phyloP scores from a whole-genome alignment of 225 moss, liverwort and hornwort species.

The Bryoerythrophyllum caledonicum region DNA sequence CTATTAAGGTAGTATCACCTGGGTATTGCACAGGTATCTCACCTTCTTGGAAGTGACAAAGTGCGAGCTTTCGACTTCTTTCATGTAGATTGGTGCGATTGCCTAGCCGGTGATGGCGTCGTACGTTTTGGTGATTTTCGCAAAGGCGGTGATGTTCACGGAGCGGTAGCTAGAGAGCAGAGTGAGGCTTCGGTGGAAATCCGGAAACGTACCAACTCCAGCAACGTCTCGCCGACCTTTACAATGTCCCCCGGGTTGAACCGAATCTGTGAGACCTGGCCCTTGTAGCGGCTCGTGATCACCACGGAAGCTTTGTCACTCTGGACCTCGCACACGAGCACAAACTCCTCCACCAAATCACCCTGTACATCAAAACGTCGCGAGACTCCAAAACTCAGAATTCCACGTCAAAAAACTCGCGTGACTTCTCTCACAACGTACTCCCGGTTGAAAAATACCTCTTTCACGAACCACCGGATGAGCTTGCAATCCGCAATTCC shows the following conservation, averaged over 20 bases:
- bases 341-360: slow-evolving; percentile 89
- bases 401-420: no score
- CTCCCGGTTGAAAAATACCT: slow-evolving; percentile 42
- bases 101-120: slow-evolving; percentile 45
- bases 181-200: slow-evolving; percentile 60
- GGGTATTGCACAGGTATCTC: neutral
- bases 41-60: slow-evolving; percentile 36
- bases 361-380: slow-evolving; percentile 72
- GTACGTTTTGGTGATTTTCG: slow-evolving; percentile 74
- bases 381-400: no score
- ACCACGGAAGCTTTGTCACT: slow-evolving; percentile 96
- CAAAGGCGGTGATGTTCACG: slow-evolving; percentile 56
- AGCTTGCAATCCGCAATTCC: slow-evolving; percentile 99
- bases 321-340: slow-evolving; percentile 89
- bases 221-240: slow-evolving; percentile 86
- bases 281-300: slow-evolving; percentile 93
- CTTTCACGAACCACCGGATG: slow-evolving; percentile 82
- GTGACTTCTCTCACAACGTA: neutral
- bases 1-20: no score
- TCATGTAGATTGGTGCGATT: slow-evolving; percentile 32
- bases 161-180: slow-evolving; percentile 65
- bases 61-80: slow-evolving; percentile 32
- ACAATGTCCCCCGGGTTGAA: no score
- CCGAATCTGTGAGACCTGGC: slow-evolving; percentile 76
- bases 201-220: slow-evolving; percentile 75